Conservation (phyloP, 2,329 filamentous ascomycete genomes). For the Botrytis sinoallii region DNA sequence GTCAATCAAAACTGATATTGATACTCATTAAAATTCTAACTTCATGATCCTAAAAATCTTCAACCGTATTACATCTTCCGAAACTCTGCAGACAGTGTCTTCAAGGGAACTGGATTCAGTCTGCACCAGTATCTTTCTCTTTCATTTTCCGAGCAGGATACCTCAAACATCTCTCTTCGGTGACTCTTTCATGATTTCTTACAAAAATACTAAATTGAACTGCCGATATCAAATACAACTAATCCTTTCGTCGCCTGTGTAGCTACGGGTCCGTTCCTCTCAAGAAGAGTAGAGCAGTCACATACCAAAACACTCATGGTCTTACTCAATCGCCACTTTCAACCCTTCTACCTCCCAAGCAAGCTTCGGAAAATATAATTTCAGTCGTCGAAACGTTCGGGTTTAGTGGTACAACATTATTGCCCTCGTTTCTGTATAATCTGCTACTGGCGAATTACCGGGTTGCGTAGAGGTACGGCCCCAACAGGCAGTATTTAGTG, state of each 20-base stretch:
- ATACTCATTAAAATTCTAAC: background rate
- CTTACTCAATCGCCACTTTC: background rate
- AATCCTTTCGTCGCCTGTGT: too few species aligned
- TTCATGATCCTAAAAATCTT: too few species aligned
- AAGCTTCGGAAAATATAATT: too few species aligned
- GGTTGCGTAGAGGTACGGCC: rapidly evolving
- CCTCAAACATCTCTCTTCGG: background rate
- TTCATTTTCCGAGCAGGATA: background rate
- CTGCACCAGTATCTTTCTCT: background rate
- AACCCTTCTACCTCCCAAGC: background rate
- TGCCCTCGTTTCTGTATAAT: background rate
- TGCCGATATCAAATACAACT: background rate
- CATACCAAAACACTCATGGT: too few species aligned
- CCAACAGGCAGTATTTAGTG: rapidly evolving
- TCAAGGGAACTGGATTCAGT: background rate
- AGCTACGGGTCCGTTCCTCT: rapidly evolving
- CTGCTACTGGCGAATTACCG: background rate
- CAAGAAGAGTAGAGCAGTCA: background rate
- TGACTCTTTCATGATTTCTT: too few species aligned
- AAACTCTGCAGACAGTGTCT: background rate
- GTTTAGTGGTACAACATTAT: too few species aligned
- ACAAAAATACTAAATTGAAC: background rate
- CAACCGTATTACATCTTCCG: too few species aligned
- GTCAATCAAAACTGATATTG: rapidly evolving
- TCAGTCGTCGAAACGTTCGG: background rate